Percentiles rank a stretch among this genome's conserved stretches.
These are phyloP conservation scores for Porphyridium purpureum DNA, from an alignment of 23 red algal genomes.

Conservation along the genomic window DNA sequence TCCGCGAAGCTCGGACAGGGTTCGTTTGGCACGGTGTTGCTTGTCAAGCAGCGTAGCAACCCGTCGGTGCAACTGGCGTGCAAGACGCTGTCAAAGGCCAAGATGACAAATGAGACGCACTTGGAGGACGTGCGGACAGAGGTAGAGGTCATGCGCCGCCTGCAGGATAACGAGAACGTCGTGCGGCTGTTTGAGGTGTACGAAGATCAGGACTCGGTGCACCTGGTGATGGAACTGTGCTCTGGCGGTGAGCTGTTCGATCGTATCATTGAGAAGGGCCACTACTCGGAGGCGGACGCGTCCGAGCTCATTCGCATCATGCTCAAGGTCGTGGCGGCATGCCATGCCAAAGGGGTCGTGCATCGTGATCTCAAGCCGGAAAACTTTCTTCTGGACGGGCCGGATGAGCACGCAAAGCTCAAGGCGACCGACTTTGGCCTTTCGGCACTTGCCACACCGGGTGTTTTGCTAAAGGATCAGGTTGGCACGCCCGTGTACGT, in stretches of 20 bases:
- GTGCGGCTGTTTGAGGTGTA: constrained; percentile 64
- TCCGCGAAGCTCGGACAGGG: too few relatives aligned
- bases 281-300: constrained; percentile 64
- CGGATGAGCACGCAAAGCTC: constrained; percentile 30
- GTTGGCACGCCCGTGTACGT: constrained; percentile 88
- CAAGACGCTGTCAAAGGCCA: too few relatives aligned
- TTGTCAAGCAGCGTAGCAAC: too few relatives aligned
- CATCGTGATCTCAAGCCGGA: constrained; percentile 90
- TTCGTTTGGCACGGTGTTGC: too few relatives aligned
- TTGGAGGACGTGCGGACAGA: neutral
- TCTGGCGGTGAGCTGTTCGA: constrained; percentile 66
- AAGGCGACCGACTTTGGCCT: constrained; percentile 93
- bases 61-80: too few relatives aligned
- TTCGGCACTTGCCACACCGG: neutral
- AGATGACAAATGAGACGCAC: neutral
- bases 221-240: constrained; percentile 73
- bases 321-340: constrained; percentile 44
- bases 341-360: constrained; percentile 51
- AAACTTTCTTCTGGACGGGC: constrained; percentile 55
- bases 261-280: constrained; percentile 44
- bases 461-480: neutral
- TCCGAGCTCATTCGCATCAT: constrained; percentile 42
- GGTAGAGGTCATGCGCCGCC: neutral
- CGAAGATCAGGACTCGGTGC: constrained; percentile 55
- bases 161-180: constrained; percentile 13